These are phyloP conservation scores for Leccinum subgranulosum DNA, from an alignment of 768 basidiomycete genomes.

Conservation along the genomic window DNA sequence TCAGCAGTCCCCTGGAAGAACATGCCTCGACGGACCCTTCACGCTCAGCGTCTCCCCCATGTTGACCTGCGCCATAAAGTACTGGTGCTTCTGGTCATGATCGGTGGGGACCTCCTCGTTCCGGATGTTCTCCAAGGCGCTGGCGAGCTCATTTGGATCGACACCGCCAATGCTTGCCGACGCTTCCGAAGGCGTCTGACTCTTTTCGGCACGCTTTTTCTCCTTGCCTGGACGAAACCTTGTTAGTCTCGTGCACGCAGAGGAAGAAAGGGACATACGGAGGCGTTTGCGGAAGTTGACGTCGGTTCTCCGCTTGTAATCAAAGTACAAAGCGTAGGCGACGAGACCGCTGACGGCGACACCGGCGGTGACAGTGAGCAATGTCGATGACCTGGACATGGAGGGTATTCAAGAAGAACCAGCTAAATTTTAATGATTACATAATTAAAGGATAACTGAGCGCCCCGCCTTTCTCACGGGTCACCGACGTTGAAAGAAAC, in stretches of 20 bases:
- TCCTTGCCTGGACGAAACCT: constrained; percentile 67
- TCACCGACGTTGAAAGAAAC: constrained; percentile 22
- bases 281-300: constrained; percentile 83
- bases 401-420: neutral
- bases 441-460: constrained; percentile 19
- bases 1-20: neutral
- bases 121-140: constrained; percentile 64
- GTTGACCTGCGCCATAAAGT: constrained; percentile 88
- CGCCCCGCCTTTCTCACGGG: constrained; percentile 19
- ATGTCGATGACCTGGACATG: constrained; percentile 35
- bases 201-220: constrained; percentile 83
- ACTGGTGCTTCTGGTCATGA: constrained; percentile 79
- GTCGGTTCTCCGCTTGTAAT: constrained; percentile 91
- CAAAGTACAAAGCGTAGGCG: constrained; percentile 91
- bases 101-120: constrained; percentile 63
- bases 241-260: neutral
- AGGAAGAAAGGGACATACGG: constrained; percentile 49
- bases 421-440: constrained; percentile 12
- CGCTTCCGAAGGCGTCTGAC: constrained; percentile 44
- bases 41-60: constrained; percentile 81
- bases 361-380: constrained; percentile 38
- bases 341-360: constrained; percentile 53
- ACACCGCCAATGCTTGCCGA: constrained; percentile 27
- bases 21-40: constrained; percentile 48
- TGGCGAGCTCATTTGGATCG: constrained; percentile 53